Evolutionary conservation across 1,284 basidiomycete species (phyloP).

Genomic region (Sparassis latifolia): DNA sequence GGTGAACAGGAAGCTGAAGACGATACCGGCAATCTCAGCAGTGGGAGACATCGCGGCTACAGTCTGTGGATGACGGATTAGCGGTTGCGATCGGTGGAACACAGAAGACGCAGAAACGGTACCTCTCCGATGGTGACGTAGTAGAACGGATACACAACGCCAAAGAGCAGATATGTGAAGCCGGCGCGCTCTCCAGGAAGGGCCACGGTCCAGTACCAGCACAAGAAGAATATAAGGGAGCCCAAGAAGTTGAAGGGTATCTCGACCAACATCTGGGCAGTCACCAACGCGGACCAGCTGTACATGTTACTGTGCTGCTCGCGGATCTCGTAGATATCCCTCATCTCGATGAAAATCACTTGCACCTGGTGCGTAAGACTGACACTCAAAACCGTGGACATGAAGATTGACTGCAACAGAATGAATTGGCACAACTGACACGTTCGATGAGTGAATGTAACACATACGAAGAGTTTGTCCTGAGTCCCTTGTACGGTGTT

Average conservation of each 20-base stretch:
- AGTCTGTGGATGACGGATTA: slow-evolving; percentile 32
- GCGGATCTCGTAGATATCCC: slow-evolving; percentile 57
- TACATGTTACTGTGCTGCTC: slow-evolving; percentile 75
- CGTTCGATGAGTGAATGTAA: background rate
- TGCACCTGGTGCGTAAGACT: slow-evolving; percentile 50
- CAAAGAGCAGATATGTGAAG: slow-evolving; percentile 51
- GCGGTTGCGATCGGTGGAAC: slow-evolving; percentile 41
- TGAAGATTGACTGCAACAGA: slow-evolving; percentile 31
- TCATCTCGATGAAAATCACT: slow-evolving; percentile 45
- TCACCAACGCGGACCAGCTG: slow-evolving; percentile 71
- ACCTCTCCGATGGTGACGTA: slow-evolving; percentile 37
- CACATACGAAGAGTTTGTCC: slow-evolving; percentile 69
- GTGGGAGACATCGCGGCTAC: slow-evolving; percentile 63
- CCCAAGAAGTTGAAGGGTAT: slow-evolving; percentile 63
- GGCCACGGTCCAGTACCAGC: slow-evolving; percentile 70
- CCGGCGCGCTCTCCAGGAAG: slow-evolving; percentile 46
- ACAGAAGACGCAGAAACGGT: slow-evolving; percentile 42
- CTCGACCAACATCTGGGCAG: slow-evolving; percentile 57
- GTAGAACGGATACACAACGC: slow-evolving; percentile 48
- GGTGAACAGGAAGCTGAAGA: slow-evolving; percentile 58
- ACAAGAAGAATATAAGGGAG: slow-evolving; percentile 53
- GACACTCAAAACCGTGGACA: slow-evolving; percentile 38
- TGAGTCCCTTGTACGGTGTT: slow-evolving; percentile 68
- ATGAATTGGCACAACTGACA: background rate
- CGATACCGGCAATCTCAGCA: slow-evolving; percentile 56